A percentile compares a stretch with the other conserved stretches of the same genome.
These are phyloP conservation scores for Moniliella sp. DNA, from an alignment of 1,284 basidiomycete species.

Conservation along the genomic window DNA sequence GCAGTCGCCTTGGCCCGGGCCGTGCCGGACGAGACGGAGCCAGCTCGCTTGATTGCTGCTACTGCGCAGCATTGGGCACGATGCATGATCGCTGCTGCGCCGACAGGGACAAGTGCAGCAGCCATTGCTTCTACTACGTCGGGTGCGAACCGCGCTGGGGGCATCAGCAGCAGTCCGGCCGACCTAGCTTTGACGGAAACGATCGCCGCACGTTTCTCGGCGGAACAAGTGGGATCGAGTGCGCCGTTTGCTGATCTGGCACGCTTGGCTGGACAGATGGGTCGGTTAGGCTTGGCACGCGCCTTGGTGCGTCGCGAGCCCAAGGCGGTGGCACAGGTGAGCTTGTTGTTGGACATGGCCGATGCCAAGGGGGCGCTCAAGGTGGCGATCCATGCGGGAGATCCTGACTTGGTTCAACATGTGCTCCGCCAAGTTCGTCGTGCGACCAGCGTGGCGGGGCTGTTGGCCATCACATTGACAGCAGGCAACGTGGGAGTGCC, in stretches of 20 bases:
- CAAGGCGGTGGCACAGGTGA: slow-evolving; percentile 74
- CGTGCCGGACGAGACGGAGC: slow-evolving; percentile 60
- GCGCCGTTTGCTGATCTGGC: too few relatives aligned
- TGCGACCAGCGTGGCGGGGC: too few relatives aligned
- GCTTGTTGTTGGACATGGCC: slow-evolving; percentile 74
- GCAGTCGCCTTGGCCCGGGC: slow-evolving; percentile 70
- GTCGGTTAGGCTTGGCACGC: slow-evolving; percentile 60
- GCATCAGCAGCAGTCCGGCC: slow-evolving; percentile 8
- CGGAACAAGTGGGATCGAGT: too few relatives aligned
- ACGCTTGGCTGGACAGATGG: slow-evolving; percentile 87
- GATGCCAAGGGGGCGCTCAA: slow-evolving; percentile 67
- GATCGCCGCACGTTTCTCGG: slow-evolving; percentile 61
- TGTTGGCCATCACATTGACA: too few relatives aligned
- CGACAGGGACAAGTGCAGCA: slow-evolving; percentile 15
- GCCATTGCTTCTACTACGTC: slow-evolving; percentile 38
- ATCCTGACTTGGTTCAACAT: slow-evolving; percentile 65
- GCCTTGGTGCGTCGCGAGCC: slow-evolving; percentile 81
- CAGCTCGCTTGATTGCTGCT: too few relatives aligned
- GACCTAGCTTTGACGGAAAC: slow-evolving; percentile 42
- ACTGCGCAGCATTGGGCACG: slow-evolving; percentile 90
- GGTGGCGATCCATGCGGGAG: slow-evolving; percentile 80
- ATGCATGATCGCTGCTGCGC: slow-evolving; percentile 59
- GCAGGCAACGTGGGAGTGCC: too few relatives aligned
- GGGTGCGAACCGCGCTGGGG: slow-evolving; percentile 37
- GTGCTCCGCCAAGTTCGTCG: too few relatives aligned